Base-by-base conservation (phyloP, 305 asterid genomes). In the Fraxinus sp. region DNA sequence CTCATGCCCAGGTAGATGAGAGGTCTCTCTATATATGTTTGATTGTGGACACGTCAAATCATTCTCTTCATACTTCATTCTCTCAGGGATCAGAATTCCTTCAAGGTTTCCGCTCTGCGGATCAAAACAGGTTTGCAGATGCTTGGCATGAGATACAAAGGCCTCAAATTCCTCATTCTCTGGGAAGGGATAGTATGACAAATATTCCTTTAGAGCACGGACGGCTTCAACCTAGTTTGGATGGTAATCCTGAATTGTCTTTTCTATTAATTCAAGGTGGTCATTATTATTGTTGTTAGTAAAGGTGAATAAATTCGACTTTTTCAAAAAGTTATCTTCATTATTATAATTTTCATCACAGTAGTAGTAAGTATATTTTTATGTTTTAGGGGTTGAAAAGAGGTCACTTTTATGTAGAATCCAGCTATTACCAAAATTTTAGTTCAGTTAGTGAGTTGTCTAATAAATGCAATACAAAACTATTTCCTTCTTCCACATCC, bases 131-230 rank as follows among this genome's bases (percentile, higher is more conserved):
- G 85, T 90, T 97, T 87, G 79, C 97, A 14, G 97, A 94, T 91
- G 98, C 86, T 86, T 97, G 98, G 98, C 95, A 94, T 83, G 98
- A 94, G 80, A 88, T 94, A 87, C 97, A 95, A 82, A 89, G 93
- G 81, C 94, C 97, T 81, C 99, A 90, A 86, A 79, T 86, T 82
- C 93, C 91, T 83, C 87, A 80, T 30, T 79, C 80, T 85, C 91
- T 84, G 83, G 89, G 87, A 11, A 86, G 86, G 88, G 77, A 77
- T 9, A 92, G 92, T 41, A 84, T 80, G 57, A 46, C 83, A 71
- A 89, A 87, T 86, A 83, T 89, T 37, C 91, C 92, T 57, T 82
- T 86, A 79, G 94, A 91, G 84, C 93, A 88, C 33, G 35, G 90
- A 39, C 90, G 43, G 68, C 83, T 87, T 84, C 97, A 84, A 82